Base-by-base conservation (phyloP, 495 filamentous ascomycete species). In the Neurospora cerealis region DNA sequence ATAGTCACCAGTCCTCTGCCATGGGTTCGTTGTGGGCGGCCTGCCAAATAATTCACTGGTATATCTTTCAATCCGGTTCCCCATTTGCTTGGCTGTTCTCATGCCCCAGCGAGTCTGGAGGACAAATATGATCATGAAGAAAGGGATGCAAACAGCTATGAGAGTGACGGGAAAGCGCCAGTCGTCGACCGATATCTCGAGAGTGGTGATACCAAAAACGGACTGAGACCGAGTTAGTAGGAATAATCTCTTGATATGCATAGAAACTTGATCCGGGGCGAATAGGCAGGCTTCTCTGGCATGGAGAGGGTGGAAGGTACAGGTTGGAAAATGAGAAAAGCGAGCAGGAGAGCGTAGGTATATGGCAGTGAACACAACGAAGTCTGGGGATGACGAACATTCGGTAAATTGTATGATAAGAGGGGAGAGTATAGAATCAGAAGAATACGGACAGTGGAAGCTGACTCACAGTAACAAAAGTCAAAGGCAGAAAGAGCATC, bases 401-500 rank as follows among this genome's bases (percentile, higher is more conserved):
- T 69, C 39, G 5, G 34, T 42, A 17, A 0, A 46, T 32, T 28
- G 13, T 24, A 24, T 19, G 7, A 19, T 1, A 69, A 28, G 3
- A 39, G 38, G 36, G 8, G 21, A 28, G 2, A 66, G 0, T 19
- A 32, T 9, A 70, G 44, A 8, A 40, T 11, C n/a, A 66, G 28
- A 69, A 54, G 2, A 34, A 66, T 2, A 32, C 19, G 8, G 5
- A 36, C 42, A 39, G 21, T 13, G 24, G 13, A 60, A 17, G 11
- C 15, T 7, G 21, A 77, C 78, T 37, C 28, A 80, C 79, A 62
- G 81, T 78, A 11, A 84, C 80, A 74, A 83, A 84, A 0, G 83
- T 82, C 48, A 84, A 66, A 11, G 82, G 83, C 48, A 85, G 73
- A 75, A 85, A 84, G 21, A 85, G 71, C 75, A 84, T 83, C 3